phyloP scores from a whole-genome alignment of 2,329 filamentous ascomycete genomes.

The Penicillium sp. region DNA sequence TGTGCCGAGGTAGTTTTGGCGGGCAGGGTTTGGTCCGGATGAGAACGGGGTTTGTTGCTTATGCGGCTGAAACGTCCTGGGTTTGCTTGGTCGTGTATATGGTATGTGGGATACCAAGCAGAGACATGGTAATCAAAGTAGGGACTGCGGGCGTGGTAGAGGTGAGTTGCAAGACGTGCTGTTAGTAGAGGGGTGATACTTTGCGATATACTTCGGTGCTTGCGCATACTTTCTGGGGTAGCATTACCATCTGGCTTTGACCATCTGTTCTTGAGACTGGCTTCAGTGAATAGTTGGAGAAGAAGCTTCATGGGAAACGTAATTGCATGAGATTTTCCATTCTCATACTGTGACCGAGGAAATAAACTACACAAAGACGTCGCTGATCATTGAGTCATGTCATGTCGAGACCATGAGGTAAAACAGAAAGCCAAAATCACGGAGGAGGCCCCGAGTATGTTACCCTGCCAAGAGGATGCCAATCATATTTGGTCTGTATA shows the following conservation, averaged over 20 bases:
- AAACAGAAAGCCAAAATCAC: neutral
- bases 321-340: slow-evolving; percentile 13
- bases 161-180: neutral
- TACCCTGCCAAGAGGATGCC: slow-evolving; percentile 6
- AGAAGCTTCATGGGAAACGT: neutral
- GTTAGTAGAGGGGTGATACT: neutral
- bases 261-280: neutral
- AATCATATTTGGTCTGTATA: slow-evolving; percentile 23
- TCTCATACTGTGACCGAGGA: slow-evolving; percentile 7
- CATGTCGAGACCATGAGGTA: slow-evolving; percentile 15
- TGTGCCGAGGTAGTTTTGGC: slow-evolving; percentile 2
- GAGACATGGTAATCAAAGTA: neutral
- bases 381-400: slow-evolving; percentile 30
- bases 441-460: slow-evolving; percentile 1
- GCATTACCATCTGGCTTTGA: neutral
- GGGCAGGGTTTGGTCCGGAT: slow-evolving; percentile 4
- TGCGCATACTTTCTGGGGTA: slow-evolving; percentile 1
- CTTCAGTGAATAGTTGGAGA: neutral
- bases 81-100: neutral
- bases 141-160: neutral
- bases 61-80: slow-evolving; percentile 6
- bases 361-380: slow-evolving; percentile 27
- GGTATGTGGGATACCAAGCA: neutral
- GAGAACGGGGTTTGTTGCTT: slow-evolving; percentile 1
- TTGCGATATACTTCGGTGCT: neutral